phyloP scores from a whole-genome alignment of 1,139 yeast species.

The Debaryomycetaceae sp. region DNA sequence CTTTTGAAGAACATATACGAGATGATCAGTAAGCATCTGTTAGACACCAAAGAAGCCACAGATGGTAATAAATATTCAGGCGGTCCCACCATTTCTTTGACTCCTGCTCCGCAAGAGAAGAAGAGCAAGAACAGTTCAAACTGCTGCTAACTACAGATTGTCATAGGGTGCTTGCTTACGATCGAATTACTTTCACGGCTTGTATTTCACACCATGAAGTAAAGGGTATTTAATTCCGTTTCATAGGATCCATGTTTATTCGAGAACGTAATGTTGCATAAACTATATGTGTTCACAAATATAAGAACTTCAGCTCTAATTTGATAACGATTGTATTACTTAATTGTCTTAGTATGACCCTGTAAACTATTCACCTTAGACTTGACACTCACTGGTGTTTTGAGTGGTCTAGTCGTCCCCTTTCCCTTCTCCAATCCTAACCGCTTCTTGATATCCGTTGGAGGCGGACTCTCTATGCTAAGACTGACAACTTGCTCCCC shows the following conservation, averaged over 20 bases:
- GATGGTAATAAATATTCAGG: slow-evolving; percentile 46
- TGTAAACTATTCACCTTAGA: slow-evolving; percentile 11
- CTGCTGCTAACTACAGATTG: slow-evolving; percentile 50
- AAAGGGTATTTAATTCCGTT: neutral
- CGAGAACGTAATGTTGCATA: neutral
- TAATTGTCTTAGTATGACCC: slow-evolving; percentile 7
- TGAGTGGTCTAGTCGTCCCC: slow-evolving; percentile 43
- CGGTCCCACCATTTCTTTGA: slow-evolving; percentile 90
- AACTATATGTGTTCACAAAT: neutral
- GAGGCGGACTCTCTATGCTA: slow-evolving; percentile 77
- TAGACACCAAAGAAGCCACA: slow-evolving; percentile 57
- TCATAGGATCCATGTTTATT: neutral
- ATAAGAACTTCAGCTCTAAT: neutral
- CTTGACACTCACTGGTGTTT: slow-evolving; percentile 22
- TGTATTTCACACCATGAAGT: neutral
- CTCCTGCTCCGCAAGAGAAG: slow-evolving; percentile 87
- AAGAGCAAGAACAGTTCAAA: slow-evolving; percentile 58
- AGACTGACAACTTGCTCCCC: slow-evolving; percentile 89
- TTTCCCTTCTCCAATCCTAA: slow-evolving; percentile 42
- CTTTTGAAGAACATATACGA: slow-evolving; percentile 89
- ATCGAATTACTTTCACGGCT: neutral
- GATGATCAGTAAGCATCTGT: slow-evolving; percentile 82
- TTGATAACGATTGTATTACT: neutral
- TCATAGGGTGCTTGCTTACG: neutral
- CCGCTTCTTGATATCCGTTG: slow-evolving; percentile 43